These are phyloP conservation scores for Solanum clarkiae DNA, from an alignment of 257 asterid genomes.

Conservation along the genomic window DNA sequence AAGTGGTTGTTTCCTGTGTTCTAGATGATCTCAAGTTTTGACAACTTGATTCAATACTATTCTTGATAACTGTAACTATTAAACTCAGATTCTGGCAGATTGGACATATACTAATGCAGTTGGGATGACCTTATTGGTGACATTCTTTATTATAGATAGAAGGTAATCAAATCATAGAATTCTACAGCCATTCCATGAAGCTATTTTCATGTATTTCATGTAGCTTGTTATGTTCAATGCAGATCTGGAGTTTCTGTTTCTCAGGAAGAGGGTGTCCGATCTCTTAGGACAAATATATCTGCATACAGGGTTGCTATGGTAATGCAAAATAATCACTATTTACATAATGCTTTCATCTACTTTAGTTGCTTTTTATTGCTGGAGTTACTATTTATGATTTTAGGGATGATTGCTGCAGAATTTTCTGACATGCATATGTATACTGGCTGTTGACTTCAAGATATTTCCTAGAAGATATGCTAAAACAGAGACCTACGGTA, in stretches of 20 bases:
- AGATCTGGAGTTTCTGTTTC: conserved; percentile 42
- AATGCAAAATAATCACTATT: conserved; percentile 8
- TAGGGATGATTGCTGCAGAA: conserved; percentile 44
- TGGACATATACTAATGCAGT: conserved; percentile 47
- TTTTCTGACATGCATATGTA: conserved; percentile 63
- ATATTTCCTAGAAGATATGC: conserved; percentile 95
- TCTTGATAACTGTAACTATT: neutral
- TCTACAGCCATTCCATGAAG: neutral
- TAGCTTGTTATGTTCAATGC: conserved; percentile 26
- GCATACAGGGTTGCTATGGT: conserved; percentile 80
- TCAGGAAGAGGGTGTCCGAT: conserved; percentile 36
- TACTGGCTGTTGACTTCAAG: conserved; percentile 92
- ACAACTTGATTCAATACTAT: neutral
- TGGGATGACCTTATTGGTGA: conserved; percentile 28
- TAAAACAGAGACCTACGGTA: conserved; percentile 91
- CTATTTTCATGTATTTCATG: neutral
- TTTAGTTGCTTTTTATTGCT: neutral
- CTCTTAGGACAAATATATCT: conserved; percentile 46
- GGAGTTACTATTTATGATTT: conserved; percentile 1
- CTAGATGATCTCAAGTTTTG: neutral
- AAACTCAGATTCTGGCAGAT: conserved; percentile 64
- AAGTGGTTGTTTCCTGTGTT: neutral
- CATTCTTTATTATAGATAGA: conserved; percentile 17
- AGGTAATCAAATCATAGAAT: conserved; percentile 33
- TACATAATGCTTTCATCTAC: neutral